phyloP scores from a whole-genome alignment of 768 basidiomycete species.

The Boletus sp. region DNA sequence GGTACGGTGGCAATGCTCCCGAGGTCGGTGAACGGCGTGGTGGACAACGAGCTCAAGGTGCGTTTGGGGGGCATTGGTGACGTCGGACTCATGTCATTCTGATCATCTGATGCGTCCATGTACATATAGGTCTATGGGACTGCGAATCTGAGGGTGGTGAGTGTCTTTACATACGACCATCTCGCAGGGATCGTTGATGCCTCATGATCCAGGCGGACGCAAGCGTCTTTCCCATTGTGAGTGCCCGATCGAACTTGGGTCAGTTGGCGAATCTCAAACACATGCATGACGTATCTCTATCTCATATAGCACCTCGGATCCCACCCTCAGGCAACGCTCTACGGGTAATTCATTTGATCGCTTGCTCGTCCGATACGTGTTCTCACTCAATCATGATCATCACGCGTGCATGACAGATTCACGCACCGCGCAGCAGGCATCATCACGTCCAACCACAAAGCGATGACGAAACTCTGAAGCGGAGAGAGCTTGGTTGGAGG shows the following conservation, averaged over 20 bases:
- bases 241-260: too few relatives aligned
- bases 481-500: neutral
- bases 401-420: conserved; percentile 6
- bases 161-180: neutral
- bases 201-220: conserved; percentile 13
- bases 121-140: conserved; percentile 18
- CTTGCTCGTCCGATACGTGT: neutral
- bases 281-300: too few relatives aligned
- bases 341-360: conserved; percentile 3
- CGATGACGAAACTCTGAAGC: neutral
- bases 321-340: conserved; percentile 22
- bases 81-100: too few relatives aligned
- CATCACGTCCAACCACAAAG: neutral
- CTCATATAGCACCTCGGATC: conserved; percentile 15
- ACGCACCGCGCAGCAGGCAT: conserved; percentile 10
- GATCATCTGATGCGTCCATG: too few relatives aligned
- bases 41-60: conserved; percentile 16
- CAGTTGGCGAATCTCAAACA: neutral
- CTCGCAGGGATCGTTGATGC: neutral
- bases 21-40: conserved; percentile 12
- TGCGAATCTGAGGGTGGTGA: conserved; percentile 12
- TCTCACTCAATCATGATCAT: neutral
- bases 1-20: conserved; percentile 20
- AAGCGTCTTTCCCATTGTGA: conserved; percentile 17
- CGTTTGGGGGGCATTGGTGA: too few relatives aligned